Percentiles rank a stretch among this genome's conserved stretches.
Evolutionary conservation across 2,329 filamentous ascomycete genomes (phyloP).

Genomic region (Fusarium phyllophilum): DNA sequence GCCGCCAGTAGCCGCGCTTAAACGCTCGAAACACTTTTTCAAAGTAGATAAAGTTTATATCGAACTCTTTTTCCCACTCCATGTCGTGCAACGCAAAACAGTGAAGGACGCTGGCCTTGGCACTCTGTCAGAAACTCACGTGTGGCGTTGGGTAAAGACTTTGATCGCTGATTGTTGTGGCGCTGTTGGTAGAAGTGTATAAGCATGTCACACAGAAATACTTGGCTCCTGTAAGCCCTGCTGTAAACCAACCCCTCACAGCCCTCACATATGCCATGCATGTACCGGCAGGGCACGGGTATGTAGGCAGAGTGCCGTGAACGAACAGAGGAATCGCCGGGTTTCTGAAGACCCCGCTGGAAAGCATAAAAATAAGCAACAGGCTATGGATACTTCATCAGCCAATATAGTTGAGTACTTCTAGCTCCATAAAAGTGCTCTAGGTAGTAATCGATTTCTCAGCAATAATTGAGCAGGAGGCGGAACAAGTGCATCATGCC

Average conservation of each 20-base stretch:
- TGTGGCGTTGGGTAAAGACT: conserved; percentile 16
- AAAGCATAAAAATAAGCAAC: not conserved
- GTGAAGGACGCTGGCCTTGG: conserved; percentile 16
- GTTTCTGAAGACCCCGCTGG: conserved; percentile 14
- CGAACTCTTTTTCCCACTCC: conserved; percentile 7
- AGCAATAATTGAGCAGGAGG: conserved; percentile 11
- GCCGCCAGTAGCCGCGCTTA: conserved; percentile 27
- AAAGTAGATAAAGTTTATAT: conserved; percentile 9
- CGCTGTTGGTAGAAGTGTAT: conserved; percentile 24
- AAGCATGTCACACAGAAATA: conserved; percentile 33
- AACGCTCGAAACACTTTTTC: conserved; percentile 26
- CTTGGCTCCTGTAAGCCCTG: conserved; percentile 20
- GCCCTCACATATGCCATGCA: conserved; percentile 30
- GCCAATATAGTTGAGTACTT: conserved; percentile 16
- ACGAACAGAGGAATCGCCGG: conserved; percentile 26
- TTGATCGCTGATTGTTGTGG: conserved; percentile 13
- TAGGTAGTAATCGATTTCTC: conserved; percentile 11
- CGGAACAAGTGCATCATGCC: not conserved
- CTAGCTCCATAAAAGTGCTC: conserved; percentile 6
- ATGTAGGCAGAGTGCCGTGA: conserved; percentile 29
- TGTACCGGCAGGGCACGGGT: conserved; percentile 42
- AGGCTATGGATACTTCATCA: not conserved
- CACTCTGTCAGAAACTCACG: conserved; percentile 7
- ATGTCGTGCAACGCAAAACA: conserved; percentile 8
- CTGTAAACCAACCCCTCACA: conserved; percentile 9